phyloP scores from a whole-genome alignment of 1,284 basidiomycete species.

The Exsudoporus floridanus region DNA sequence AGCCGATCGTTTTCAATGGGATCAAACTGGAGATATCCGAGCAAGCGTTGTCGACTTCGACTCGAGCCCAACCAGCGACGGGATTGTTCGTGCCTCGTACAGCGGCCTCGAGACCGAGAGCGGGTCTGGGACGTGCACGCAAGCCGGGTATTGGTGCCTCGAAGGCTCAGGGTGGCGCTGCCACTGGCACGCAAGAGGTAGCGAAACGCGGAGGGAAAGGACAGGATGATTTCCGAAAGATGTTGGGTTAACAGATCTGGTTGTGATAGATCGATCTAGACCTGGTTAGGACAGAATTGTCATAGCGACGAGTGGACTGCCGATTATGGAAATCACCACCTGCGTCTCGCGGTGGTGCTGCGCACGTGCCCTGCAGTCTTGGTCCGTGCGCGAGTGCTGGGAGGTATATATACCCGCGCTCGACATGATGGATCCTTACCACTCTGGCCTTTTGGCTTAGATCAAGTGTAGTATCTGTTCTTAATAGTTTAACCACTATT shows the following conservation, averaged over 20 bases:
- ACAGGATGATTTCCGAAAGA: conserved; percentile 80
- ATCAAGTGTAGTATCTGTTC: conserved; percentile 85
- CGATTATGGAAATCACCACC: no score
- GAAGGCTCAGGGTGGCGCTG: conserved; percentile 18
- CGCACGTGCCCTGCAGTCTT: background rate
- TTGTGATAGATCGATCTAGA: background rate
- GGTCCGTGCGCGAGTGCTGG: conserved; percentile 11
- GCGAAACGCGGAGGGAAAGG: conserved; percentile 31
- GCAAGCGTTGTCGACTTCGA: conserved; percentile 42
- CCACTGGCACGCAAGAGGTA: conserved; percentile 15
- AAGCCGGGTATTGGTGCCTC: conserved; percentile 29
- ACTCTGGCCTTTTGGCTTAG: conserved; percentile 96
- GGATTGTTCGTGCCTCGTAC: conserved; percentile 64
- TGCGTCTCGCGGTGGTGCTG: background rate
- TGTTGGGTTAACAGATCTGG: conserved; percentile 44
- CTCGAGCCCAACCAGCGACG: conserved; percentile 36
- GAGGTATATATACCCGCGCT: conserved; percentile 7
- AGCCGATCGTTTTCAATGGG: conserved; percentile 68
- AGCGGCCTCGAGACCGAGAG: conserved; percentile 63
- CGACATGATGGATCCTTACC: conserved; percentile 44
- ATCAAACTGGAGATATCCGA: conserved; percentile 55
- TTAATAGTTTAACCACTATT: conserved; percentile 38
- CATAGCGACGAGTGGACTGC: no score
- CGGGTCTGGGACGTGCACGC: conserved; percentile 61
- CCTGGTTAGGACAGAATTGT: no score